Base-by-base conservation (phyloP, 1,139 yeast genomes). In the Yamadazyma atlantica region DNA sequence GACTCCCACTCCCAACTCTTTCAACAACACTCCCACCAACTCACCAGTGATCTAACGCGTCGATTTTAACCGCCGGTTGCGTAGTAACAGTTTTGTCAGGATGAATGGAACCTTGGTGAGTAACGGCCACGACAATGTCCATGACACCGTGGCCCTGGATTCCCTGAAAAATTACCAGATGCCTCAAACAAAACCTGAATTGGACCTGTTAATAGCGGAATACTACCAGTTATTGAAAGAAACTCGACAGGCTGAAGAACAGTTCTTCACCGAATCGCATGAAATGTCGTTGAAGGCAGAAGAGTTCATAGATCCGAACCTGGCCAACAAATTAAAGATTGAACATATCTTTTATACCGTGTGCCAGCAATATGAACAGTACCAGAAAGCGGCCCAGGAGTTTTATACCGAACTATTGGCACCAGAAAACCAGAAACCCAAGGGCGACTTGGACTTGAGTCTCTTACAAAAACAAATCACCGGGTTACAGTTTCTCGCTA, bases 401-500 rank as follows among this genome's bases (percentile, higher is more conserved):
- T 55, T 69, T 32, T 52, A 46, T 32, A 40, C 48, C 7, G 56
- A 53, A 6, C 37, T 58, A 18, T 43, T 48, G 14, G 34, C 39
- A n/a, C 33, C 36, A 10, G 21, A 24, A 3, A 36, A 38, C 4
- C 34, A 38, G 9, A 32, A 40, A 9, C 38, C 41, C 4, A 38
- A 39, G 2, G 45, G 47, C 10, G 33, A 36, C 1, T 41, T 73
- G 19, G 87, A 88, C 57, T 49, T 67, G 15, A 68, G 64, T 4
- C 58, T 82, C 36, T 66, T 90, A 41, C 71, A 75, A 39, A 73
- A 78, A 37, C 97, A 90, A 59, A 62, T 92, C 19, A 67, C 80
- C 21, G 87, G 94, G 0, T 77, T 87, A 48, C 89, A 89, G 56
- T 58, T 89, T 24, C 65, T 92, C 37, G 76, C 95, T 1, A 83